Base-by-base conservation (phyloP, 2,329 filamentous ascomycete species). In the Penicillium sp. region DNA sequence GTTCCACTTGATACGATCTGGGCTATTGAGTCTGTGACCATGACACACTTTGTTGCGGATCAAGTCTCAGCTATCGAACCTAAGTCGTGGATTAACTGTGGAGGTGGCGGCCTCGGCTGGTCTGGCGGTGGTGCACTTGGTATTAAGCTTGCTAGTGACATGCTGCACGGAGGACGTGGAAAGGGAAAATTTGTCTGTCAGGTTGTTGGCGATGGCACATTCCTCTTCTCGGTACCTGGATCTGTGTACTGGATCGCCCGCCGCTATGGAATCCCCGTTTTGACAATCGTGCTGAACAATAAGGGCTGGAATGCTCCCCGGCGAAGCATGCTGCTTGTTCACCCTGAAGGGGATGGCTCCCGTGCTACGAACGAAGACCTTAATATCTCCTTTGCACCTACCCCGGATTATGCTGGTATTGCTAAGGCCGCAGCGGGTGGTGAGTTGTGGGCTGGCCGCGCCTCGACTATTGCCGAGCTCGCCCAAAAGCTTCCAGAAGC, bases 71-170 rank as follows among this genome's bases (percentile, higher is more conserved):
- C 86, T 2, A 86, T 82, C 0, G 69, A 85, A 0, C 89, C 90
- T 0, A 89, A 89, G 0, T 86, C 85, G 0, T 92, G 88, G 88
- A 85, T 93, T 67, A 93, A 92, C 71, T 93, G 89, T 69, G 90
- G 90, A 1, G 90, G 88, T 0, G 90, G 89, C 15, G 90, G 90
- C 2, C 84, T 93, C 0, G 90, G 90, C 2, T 93, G 90, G 90
- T 89, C 86, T 12, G 90, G 89, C 15, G 90, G 90, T 15, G 90
- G 79, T 52, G 87, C 88, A 0, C 73, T 93, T 3, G 90, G 90
- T 2, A 87, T 93, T 69, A 92, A 93, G 71, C 81, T 93, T 8
- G 90, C 89, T 0, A 80, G 81, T 0, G 82, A 87, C 50, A 72
- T 73, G 2, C 73, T 81, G 59, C 76, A 81, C 37, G 80, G 81